Evolutionary conservation across 257 asterid species (phyloP).

Genomic region (Linderniella brevidens): DNA sequence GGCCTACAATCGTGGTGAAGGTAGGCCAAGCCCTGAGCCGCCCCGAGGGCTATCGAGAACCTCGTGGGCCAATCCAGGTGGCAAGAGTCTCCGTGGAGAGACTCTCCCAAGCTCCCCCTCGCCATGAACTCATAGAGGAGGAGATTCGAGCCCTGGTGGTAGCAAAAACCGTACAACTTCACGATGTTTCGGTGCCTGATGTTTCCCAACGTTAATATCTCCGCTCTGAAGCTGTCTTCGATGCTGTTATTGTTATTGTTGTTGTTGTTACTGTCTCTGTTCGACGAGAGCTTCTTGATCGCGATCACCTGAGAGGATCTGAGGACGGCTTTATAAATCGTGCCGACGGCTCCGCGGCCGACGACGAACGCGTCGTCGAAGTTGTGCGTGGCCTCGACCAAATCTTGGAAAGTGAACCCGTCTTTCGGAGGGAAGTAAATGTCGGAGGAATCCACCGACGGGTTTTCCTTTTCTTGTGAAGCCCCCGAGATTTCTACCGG

Average conservation of each 20-base stretch:
- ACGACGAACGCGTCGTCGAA: slow-evolving; percentile 55
- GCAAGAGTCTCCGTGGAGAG: slow-evolving; percentile 53
- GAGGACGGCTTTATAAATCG: slow-evolving; percentile 74
- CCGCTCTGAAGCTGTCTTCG: slow-evolving; percentile 66
- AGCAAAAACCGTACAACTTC: slow-evolving; percentile 77
- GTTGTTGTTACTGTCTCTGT: slow-evolving; percentile 51
- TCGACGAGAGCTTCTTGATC: slow-evolving; percentile 68
- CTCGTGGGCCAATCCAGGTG: slow-evolving; percentile 67
- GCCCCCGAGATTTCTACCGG: slow-evolving; percentile 25
- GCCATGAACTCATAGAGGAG: slow-evolving; percentile 88
- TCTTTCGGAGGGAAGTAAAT: slow-evolving; percentile 85
- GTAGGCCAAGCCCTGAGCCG: slow-evolving; percentile 84
- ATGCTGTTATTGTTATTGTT: slow-evolving; percentile 7
- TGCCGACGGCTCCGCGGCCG: slow-evolving; percentile 85
- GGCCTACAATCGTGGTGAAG: slow-evolving; percentile 87
- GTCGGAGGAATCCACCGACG: slow-evolving; percentile 44
- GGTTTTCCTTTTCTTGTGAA: slow-evolving; percentile 24
- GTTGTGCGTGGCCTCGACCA: slow-evolving; percentile 76
- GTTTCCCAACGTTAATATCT: slow-evolving; percentile 69
- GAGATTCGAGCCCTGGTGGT: slow-evolving; percentile 71
- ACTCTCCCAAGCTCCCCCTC: slow-evolving; percentile 78
- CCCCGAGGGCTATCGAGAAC: slow-evolving; percentile 62
- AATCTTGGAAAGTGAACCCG: slow-evolving; percentile 78
- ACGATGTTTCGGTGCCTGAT: slow-evolving; percentile 95
- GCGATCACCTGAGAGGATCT: slow-evolving; percentile 48